Conservation (phyloP, 495 filamentous ascomycete species). For the Penicillium pulvis region DNA sequence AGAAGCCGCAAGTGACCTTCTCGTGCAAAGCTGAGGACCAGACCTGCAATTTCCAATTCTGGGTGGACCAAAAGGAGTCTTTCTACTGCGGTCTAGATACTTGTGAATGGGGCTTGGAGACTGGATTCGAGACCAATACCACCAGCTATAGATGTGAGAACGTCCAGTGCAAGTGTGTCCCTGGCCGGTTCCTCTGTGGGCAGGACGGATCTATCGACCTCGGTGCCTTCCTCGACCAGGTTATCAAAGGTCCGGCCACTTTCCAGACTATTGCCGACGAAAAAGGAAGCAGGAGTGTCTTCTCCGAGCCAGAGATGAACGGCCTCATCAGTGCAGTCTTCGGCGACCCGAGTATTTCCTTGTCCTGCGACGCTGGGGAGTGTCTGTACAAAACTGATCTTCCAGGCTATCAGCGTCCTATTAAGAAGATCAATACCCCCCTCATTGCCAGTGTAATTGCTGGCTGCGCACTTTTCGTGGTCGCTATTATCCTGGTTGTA, state of each 20-base stretch:
- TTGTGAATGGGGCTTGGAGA: slow-evolving; percentile 71
- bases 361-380: slow-evolving; percentile 84
- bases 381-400: slow-evolving; percentile 91
- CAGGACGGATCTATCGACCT: slow-evolving; percentile 90
- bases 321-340: slow-evolving; percentile 83
- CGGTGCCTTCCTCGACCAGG: slow-evolving; percentile 75
- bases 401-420: slow-evolving; percentile 82
- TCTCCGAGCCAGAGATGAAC: slow-evolving; percentile 90
- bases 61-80: slow-evolving; percentile 90
- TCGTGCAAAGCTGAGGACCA: slow-evolving; percentile 73
- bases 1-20: slow-evolving; percentile 91
- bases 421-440: slow-evolving; percentile 97
- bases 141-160: slow-evolving; percentile 84
- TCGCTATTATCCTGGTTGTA: slow-evolving; percentile 75
- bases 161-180: slow-evolving; percentile 83
- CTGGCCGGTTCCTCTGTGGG: slow-evolving; percentile 90
- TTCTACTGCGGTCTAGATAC: slow-evolving; percentile 91
- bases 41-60: slow-evolving; percentile 95
- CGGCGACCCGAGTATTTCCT: slow-evolving; percentile 83
- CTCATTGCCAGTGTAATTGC: slow-evolving; percentile 94
- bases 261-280: slow-evolving; percentile 71
- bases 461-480: slow-evolving; percentile 81
- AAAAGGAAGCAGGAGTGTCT: slow-evolving; percentile 65
- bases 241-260: slow-evolving; percentile 82
- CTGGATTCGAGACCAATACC: slow-evolving; percentile 69